A percentile compares a stretch with the other conserved stretches of the same genome.
Evolutionary conservation across 2,329 filamentous ascomycete genomes (phyloP).

Genomic region (Aphanoascus verrucosus): DNA sequence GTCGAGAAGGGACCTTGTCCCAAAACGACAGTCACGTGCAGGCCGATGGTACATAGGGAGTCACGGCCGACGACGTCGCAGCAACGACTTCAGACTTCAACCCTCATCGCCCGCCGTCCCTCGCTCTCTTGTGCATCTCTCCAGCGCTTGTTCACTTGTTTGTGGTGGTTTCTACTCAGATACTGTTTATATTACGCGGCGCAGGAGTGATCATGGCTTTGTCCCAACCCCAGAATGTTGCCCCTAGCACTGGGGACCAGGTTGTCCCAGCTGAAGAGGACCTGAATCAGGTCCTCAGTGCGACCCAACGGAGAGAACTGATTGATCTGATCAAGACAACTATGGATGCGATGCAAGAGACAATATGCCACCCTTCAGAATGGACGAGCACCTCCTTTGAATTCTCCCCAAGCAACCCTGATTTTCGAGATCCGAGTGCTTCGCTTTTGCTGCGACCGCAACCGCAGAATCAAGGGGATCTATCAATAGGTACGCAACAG

Average conservation of each 20-base stretch:
- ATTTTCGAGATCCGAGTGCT: not conserved
- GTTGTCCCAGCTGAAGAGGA: conserved; percentile 20
- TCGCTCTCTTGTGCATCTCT: too few relatives aligned
- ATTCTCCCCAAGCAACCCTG: not conserved
- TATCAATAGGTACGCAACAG: conserved; percentile 17
- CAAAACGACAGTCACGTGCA: not conserved
- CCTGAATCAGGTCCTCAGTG: conserved; percentile 10
- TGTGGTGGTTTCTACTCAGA: not conserved
- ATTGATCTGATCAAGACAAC: conserved; percentile 6
- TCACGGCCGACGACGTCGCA: too few relatives aligned
- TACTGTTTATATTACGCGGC: not conserved
- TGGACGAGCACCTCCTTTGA: not conserved
- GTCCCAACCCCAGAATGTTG: not conserved
- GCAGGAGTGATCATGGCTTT: not conserved
- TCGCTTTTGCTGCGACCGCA: not conserved
- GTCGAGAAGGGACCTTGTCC: not conserved
- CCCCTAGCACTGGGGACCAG: not conserved
- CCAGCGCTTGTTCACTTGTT: too few relatives aligned
- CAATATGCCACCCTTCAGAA: conserved; percentile 10
- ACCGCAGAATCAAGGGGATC: not conserved
- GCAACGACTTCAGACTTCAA: too few relatives aligned
- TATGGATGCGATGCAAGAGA: conserved; percentile 12
- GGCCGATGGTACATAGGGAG: too few relatives aligned
- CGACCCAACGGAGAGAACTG: conserved; percentile 9
- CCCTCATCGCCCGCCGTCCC: too few relatives aligned